Evolutionary conservation across 495 filamentous ascomycete genomes (phyloP), one percentile per base, ranked within the genome.

Genomic region (Tricharina praecox): DNA sequence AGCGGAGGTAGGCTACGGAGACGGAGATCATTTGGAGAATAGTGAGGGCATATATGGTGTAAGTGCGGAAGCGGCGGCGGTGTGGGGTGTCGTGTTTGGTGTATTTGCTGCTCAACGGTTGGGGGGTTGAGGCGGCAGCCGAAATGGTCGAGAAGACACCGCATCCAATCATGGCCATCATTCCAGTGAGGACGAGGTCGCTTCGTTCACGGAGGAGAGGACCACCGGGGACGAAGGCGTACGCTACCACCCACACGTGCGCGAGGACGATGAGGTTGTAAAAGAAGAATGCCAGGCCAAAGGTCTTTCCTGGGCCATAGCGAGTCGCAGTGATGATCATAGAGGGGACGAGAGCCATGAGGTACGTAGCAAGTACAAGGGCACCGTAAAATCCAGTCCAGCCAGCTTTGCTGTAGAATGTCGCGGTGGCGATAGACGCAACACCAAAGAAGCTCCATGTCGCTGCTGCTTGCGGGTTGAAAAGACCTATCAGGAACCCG

Each of bases 191-290:
- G 53, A 99, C 69, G 79, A 85, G 93, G 62, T 96, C 92, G 19
- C 87, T 99, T 55, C 79, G 86, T 60, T 99, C 92, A 19, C 92
- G 79, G 37, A 96, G 79, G 0, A 94, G 69, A 2, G 85, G 87
- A 23, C 90, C 92, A 34, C 92, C 92, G 13, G 90, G 92, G n/a
- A 99, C 92, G 59, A 99, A 99, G 41, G 92, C 92, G 54, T 99
- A 99, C 4, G 92, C 92, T 18, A 99, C 92, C 43, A 93, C 81
- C 92, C 92, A 99, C 30, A 95, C 86, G 58, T 95, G 86, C 65
- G 90, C 90, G 41, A 99, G 72, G 16, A 94, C 75, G 61, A 96
- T 59, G 61, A 95, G 67, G 59, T 95, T 92, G 65, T 95, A 96
- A 25, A 90, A 64, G 30, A 93, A 60, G 66, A 92, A 94, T 9